Evolutionary conservation across 2,329 filamentous ascomycete species (phyloP), one percentile per base, ranked within the genome.

Genomic region (Thielaviopsis musarum): DNA sequence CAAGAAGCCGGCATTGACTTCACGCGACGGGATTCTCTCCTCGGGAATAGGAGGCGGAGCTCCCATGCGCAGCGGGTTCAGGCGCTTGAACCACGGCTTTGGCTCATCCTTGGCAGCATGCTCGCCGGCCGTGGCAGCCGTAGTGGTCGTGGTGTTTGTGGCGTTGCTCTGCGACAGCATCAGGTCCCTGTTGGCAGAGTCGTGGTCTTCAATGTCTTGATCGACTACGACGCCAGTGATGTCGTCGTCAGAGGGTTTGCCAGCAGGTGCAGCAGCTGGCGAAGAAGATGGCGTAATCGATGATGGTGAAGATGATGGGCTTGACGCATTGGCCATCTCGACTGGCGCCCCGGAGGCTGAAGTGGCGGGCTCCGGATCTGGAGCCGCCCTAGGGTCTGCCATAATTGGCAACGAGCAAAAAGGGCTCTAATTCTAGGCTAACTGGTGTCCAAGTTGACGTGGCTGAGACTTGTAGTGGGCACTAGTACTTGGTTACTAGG

Each of bases 1-100:
- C 63, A 93, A 78, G 66, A 90, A 84, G 1, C 79, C 74, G 5
- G 91, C 91, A 3, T 74, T 76, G 68, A 88, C 77, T 71, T 96
- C 91, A 63, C 79, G 80, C 5, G 82, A 90, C 0, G 75, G 69
- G 6, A 65, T 66, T 59, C 75, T 74, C 65, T 76, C 74, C 54
- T 77, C 70, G 45, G 83, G 82, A 0, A 84, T 72, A 0, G 77
- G 73, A 1, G 81, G 79, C 1, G 76, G 70, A 38, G 68, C 63
- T 4, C 81, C 78, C 82, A 82, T 85, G 67, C 73, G 74, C 64
- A 85, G 65, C 1, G 83, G 83, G 64, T 85, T 85, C 34, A 75
- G 64, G 51, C 74, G 79, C 66, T 80, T 80, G 68, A 82, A 78
- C 82, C 85, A 88, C 67, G 79, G 76, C 65, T 76, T 80, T 67